Evolutionary conservation across 768 basidiomycete genomes (phyloP), one percentile per base, ranked within the genome.

Genomic region (Boletus edulis): DNA sequence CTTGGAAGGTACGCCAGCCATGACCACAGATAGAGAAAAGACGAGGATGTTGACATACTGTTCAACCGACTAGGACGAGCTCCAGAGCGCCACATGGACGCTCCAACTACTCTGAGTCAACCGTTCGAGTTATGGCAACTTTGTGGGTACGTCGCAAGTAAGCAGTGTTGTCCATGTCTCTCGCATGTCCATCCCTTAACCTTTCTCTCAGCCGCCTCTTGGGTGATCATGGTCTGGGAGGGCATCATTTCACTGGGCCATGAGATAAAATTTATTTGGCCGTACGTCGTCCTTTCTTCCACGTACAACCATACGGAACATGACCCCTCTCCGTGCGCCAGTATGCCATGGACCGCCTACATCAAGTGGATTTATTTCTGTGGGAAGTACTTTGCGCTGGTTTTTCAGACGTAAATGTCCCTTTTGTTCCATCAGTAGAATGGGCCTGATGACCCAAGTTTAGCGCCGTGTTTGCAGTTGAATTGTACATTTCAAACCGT

Each of bases 281-380:
- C 48, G 67, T 68, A 24, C 52, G 67, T 68, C 22, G 7, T 15
- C 10, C 0, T 37, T 7, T 35, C 14, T 44, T 54, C n/a, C 27
- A 15, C 15, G 4, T 11, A 20, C 18, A n/a, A 14, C 31, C n/a
- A 29, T 20, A 2, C 12, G 0, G 34, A 44, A 22, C 15, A 1
- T 51, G 24, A 39, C 43, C 24, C 24, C 44, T 2, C 13, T 5
- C 27, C 35, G 7, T 29, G 0, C 29, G 20, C 24, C 31, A 68
- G 67, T 13, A 61, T 63, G 54, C 41, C 68, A 9, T 8, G 7
- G 4, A 49, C 8, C 10, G 57, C 63, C 2, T 45, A 49, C 27
- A 31, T 63, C 40, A 69, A 70, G 44, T 69, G 66, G 68, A 10
- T 70, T n/a, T 69, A 62, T 44, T 22, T 70, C 17, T 58, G 67